Evolutionary conservation across 805 yeast genomes (phyloP).

Genomic region (Lipomyces lipofer): DNA sequence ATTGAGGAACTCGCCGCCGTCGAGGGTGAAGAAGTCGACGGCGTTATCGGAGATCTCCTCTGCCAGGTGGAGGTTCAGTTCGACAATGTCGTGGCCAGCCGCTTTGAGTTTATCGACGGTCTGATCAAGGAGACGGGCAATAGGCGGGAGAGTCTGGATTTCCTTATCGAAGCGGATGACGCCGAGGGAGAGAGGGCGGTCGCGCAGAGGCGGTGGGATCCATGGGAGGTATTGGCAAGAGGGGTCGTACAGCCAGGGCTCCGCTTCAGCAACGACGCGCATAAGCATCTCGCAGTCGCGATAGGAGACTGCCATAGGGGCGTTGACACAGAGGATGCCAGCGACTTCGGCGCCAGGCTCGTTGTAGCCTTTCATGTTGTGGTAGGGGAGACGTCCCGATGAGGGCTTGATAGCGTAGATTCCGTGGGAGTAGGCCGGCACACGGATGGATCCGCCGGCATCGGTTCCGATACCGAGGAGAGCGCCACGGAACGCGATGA

Average conservation of each 20-base stretch:
- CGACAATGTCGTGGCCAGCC: conserved; percentile 58
- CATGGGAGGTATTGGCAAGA: conserved; percentile 53
- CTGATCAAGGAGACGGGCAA: conserved; percentile 53
- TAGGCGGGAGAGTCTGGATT: conserved; percentile 57
- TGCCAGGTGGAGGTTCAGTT: conserved; percentile 34
- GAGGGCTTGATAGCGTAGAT: conserved; percentile 50
- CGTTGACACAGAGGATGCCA: conserved; percentile 61
- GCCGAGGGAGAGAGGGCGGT: conserved; percentile 28
- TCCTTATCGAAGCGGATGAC: conserved; percentile 42
- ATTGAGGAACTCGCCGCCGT: conserved; percentile 25
- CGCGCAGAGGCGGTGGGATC: conserved; percentile 44
- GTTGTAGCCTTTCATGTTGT: conserved; percentile 37
- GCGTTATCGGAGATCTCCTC: conserved; percentile 29
- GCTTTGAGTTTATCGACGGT: conserved; percentile 55
- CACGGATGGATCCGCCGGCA: conserved; percentile 54
- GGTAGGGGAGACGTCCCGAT: conserved; percentile 46
- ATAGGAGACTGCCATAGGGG: conserved; percentile 64
- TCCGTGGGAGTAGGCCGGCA: conserved; percentile 49
- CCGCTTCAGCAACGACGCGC: conserved; percentile 43
- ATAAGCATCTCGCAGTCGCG: conserved; percentile 71
- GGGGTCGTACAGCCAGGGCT: conserved; percentile 49
- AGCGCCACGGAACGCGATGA: conserved; percentile 50
- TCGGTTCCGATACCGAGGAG: conserved; percentile 58
- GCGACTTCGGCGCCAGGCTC: conserved; percentile 38
- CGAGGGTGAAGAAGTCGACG: conserved; percentile 27